phyloP scores from a whole-genome alignment of 306 rosid species.

The Vigna radiata region DNA sequence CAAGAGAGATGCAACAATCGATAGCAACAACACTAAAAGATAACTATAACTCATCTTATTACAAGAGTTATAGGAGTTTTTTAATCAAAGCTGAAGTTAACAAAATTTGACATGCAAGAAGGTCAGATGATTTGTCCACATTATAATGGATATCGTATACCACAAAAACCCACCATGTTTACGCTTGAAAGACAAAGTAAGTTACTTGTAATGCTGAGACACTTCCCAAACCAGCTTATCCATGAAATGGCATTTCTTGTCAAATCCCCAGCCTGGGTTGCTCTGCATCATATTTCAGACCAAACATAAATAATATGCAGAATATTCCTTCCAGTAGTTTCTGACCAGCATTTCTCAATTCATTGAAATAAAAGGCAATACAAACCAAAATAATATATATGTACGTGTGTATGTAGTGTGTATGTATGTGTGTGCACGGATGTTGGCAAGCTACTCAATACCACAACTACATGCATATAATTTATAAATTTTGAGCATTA shows the following conservation, averaged over 20 bases:
- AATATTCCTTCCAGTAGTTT: not conserved
- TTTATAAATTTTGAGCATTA: no score
- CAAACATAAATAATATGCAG: conserved; percentile 36
- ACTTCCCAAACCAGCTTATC: conserved; percentile 74
- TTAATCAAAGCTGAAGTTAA: not conserved
- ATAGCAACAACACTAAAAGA: conserved; percentile 33
- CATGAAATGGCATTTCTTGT: conserved; percentile 91
- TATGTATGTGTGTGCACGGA: no score
- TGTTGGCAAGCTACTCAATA: no score
- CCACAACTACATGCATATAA: no score
- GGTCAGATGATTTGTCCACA: conserved; percentile 28
- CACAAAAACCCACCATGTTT: conserved; percentile 19
- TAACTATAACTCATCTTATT: conserved; percentile 36
- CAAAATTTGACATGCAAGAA: not conserved
- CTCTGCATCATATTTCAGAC: conserved; percentile 60
- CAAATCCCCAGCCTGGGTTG: conserved; percentile 95
- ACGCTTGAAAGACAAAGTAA: conserved; percentile 25
- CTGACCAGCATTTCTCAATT: conserved; percentile 7
- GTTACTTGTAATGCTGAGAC: conserved; percentile 71
- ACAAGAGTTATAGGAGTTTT: conserved; percentile 24
- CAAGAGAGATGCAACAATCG: conserved; percentile 31
- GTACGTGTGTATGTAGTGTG: no score
- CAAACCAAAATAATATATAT: no score
- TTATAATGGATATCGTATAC: conserved; percentile 2
- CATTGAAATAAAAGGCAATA: no score